Conservation (phyloP, 805 yeast species). For the Schwanniomyces sp. region DNA sequence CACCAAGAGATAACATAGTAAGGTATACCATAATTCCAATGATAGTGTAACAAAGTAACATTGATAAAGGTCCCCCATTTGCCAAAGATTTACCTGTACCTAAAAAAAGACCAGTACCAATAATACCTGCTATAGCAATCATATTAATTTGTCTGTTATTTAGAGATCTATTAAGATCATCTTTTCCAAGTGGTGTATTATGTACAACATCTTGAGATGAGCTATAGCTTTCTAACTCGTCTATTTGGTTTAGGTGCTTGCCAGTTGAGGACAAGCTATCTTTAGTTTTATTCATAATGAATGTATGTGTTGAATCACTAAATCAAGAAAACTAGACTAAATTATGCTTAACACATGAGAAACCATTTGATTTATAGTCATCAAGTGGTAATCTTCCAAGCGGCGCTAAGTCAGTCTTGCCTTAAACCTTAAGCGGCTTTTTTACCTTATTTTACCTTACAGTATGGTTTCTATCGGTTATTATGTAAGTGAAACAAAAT, state of each 20-base stretch:
- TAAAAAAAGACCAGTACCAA: slow-evolving; percentile 35
- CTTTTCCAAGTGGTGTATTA: slow-evolving; percentile 7
- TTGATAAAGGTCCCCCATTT: slow-evolving; percentile 32
- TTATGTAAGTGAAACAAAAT: not conserved
- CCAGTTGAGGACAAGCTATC: not conserved
- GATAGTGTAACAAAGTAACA: slow-evolving; percentile 33
- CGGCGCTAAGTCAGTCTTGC: not conserved
- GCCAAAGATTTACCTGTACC: slow-evolving; percentile 32
- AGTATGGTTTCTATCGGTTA: not conserved
- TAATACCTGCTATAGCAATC: slow-evolving; percentile 38
- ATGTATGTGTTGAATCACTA: not conserved
- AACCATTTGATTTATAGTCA: not conserved
- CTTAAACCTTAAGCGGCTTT: not conserved
- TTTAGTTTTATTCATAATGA: not conserved
- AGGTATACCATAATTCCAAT: slow-evolving; percentile 47
- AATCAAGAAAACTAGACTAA: not conserved
- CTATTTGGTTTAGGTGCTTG: not conserved
- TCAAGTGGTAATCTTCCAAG: not conserved
- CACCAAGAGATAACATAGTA: slow-evolving; percentile 56
- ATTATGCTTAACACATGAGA: not conserved
- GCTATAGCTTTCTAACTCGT: not conserved
- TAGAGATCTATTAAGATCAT: slow-evolving; percentile 21
- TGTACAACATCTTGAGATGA: not conserved
- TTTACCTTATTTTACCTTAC: not conserved
- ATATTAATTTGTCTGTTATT: slow-evolving; percentile 28